A percentile compares a stretch with the other conserved stretches of the same genome.
These are phyloP conservation scores for Russula griseocarnosa DNA, from an alignment of 768 basidiomycete genomes.

Conservation along the genomic window DNA sequence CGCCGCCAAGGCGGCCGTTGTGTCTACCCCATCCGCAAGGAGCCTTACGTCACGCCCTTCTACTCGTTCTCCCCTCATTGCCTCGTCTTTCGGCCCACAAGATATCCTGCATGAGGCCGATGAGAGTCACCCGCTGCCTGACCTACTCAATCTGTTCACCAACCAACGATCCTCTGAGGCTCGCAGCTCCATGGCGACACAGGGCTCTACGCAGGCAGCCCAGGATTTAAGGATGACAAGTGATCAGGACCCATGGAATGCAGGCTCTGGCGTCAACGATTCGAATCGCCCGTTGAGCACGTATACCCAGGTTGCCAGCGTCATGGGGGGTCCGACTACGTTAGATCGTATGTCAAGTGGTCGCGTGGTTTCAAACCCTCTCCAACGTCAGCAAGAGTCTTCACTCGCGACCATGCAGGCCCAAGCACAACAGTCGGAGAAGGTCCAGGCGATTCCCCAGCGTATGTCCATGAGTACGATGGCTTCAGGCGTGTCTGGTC, in stretches of 20 bases:
- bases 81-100: constrained; percentile 65
- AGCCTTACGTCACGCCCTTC: constrained; percentile 46
- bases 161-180: constrained; percentile 47
- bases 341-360: constrained; percentile 61
- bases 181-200: constrained; percentile 34
- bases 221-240: constrained; percentile 27
- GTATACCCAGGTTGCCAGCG: constrained; percentile 48
- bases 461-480: constrained; percentile 38
- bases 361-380: constrained; percentile 45
- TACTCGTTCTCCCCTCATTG: constrained; percentile 62
- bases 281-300: constrained; percentile 56
- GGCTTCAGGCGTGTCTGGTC: constrained; percentile 63
- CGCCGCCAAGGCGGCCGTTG: constrained; percentile 74
- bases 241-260: constrained; percentile 19
- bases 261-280: constrained; percentile 33
- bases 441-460: constrained; percentile 43
- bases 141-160: constrained; percentile 54
- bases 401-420: constrained; percentile 61
- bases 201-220: constrained; percentile 30
- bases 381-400: constrained; percentile 66
- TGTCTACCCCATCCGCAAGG: constrained; percentile 38
- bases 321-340: constrained; percentile 39
- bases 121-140: constrained; percentile 33
- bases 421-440: constrained; percentile 37
- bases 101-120: constrained; percentile 54